A percentile compares a stretch with the other conserved stretches of the same genome.
Evolutionary conservation across 2,329 filamentous ascomycete species (phyloP).

Genomic region (Nemania sp.): DNA sequence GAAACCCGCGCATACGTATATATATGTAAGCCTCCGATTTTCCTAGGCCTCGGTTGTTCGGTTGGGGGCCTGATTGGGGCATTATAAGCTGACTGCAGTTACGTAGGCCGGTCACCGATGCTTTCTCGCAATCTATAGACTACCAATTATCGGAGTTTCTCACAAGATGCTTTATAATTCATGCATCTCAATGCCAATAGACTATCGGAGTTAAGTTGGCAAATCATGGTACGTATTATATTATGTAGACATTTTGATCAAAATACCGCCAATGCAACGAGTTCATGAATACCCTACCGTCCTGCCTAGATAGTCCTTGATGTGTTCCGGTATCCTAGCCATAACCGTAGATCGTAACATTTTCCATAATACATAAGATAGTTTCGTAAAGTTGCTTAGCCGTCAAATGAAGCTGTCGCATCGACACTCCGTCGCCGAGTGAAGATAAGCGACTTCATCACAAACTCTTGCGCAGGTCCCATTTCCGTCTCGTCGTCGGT

Average conservation of each 20-base stretch:
- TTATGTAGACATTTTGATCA: neutral
- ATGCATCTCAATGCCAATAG: neutral
- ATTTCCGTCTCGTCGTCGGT: neutral
- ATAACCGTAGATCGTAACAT: neutral
- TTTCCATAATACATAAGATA: neutral
- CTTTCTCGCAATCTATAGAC: neutral
- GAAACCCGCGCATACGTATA: neutral
- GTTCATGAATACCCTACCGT: neutral
- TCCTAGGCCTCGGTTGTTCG: too few relatives aligned
- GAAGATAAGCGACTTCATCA: slow-evolving; percentile 40
- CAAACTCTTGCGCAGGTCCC: slow-evolving; percentile 38
- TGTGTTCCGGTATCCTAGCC: neutral
- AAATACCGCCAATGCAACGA: neutral
- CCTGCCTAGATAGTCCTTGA: neutral
- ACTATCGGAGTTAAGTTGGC: too few relatives aligned
- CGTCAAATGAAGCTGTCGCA: slow-evolving; percentile 1
- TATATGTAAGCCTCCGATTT: neutral
- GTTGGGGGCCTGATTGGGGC: neutral
- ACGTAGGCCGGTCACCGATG: neutral
- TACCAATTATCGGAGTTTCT: neutral
- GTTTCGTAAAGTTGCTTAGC: neutral
- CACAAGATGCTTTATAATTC: neutral
- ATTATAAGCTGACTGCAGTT: slow-evolving; percentile 19
- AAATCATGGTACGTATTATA: neutral
- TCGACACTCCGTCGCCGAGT: slow-evolving; percentile 29